Evolutionary conservation across 106 monocot species (phyloP), one percentile per base, ranked within the genome.

Genomic region (Dendrobium chrysotoxum): DNA sequence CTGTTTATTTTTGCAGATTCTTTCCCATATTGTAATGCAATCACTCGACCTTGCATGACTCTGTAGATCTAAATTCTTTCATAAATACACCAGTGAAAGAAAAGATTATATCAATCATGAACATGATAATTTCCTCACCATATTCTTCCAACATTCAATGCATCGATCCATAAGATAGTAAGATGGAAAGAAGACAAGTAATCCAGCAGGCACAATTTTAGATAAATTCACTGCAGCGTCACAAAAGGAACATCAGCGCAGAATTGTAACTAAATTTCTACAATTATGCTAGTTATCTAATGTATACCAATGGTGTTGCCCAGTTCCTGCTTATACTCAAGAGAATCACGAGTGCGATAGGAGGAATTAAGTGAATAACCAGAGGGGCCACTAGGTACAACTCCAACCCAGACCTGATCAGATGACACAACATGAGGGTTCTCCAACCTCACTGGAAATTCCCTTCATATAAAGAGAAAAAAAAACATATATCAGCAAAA

Each of bases 91-190:
- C 35, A 38, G 15, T 70, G 18, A 38, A 5, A 73, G 4, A 46
- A 82, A 68, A 21, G 18, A 79, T 30, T 16, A 39, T 40, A 76
- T 13, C 4, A 73, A 21, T 54, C 4, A 28, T 54, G 6, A 35
- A 21, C 11, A 25, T 20, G 12, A 67, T 46, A 31, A 82, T 75
- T 68, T 2, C 13, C 81, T 66, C 93, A 99, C 99, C 92, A 86
- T 93, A 81, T 78, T 87, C 85, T 95, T 95, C 99, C 99, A 99
- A 80, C 89, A 99, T 28, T 86, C 90, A 81, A 99, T 91, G 83
- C 95, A 95, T 82, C 87, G 86, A 75, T 95, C 90, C 99, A 99
- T 95, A 86, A 99, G 85, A 83, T 91, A 99, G 80, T 99, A 99
- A 58, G 99, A 99, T 11, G 99, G 91, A 53, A 99, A 99, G 82